Percentiles rank a stretch among this genome's conserved stretches.
Conservation (phyloP, 768 basidiomycete species). For the Asterophora parasitica region DNA sequence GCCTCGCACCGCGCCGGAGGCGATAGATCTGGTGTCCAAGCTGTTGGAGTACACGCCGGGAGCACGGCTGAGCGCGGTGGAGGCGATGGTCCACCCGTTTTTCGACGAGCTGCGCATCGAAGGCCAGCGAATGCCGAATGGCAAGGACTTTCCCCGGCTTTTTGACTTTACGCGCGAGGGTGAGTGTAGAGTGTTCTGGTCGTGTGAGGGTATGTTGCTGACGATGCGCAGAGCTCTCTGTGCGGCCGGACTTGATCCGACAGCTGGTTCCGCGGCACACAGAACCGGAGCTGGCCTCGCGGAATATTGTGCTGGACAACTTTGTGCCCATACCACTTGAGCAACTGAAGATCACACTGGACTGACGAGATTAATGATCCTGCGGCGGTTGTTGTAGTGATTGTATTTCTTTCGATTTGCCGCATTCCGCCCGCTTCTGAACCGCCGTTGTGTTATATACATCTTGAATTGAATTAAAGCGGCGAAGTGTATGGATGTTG, state of each 20-base stretch:
- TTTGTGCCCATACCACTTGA: slow-evolving; percentile 98
- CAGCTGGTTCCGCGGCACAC: slow-evolving; percentile 87
- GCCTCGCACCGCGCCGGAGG: slow-evolving; percentile 92
- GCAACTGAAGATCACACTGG: slow-evolving; percentile 89
- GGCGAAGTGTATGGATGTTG: slow-evolving; percentile 15
- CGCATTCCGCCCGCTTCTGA: slow-evolving; percentile 16
- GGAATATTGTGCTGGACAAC: slow-evolving; percentile 81
- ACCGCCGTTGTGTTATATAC: slow-evolving; percentile 26
- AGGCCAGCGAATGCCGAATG: slow-evolving; percentile 93
- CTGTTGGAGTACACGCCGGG: slow-evolving; percentile 98
- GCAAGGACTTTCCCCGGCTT: slow-evolving; percentile 89
- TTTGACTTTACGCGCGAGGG: slow-evolving; percentile 95
- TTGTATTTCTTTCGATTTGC: slow-evolving; percentile 21
- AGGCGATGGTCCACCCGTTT: slow-evolving; percentile 93
- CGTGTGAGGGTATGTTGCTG: neutral
- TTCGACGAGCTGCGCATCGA: slow-evolving; percentile 93
- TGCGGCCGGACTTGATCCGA: slow-evolving; percentile 90
- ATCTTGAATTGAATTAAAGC: slow-evolving; percentile 38
- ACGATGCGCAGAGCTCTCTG: slow-evolving; percentile 73
- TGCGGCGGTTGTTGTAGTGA: slow-evolving; percentile 12
- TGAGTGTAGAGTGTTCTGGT: slow-evolving; percentile 34
- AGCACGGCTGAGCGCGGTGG: slow-evolving; percentile 82
- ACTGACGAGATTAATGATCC: slow-evolving; percentile 44
- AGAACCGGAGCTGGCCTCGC: slow-evolving; percentile 83
- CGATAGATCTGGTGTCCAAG: slow-evolving; percentile 93